Evolutionary conservation across 257 asterid genomes (phyloP).

Genomic region (Knoxia roxburghii): DNA sequence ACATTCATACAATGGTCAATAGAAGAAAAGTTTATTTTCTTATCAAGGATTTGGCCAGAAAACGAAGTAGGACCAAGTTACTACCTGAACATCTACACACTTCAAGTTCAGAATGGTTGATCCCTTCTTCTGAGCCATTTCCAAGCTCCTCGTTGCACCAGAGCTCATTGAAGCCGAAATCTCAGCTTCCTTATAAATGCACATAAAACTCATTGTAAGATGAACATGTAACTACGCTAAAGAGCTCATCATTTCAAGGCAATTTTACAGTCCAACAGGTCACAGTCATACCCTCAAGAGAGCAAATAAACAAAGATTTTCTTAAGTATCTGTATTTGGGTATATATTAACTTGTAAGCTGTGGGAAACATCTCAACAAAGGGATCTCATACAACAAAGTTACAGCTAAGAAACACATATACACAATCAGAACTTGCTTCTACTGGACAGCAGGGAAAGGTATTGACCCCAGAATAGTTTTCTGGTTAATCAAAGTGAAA

Average conservation of each 20-base stretch:
- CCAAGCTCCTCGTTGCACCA: conserved; percentile 81
- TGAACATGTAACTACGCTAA: no score
- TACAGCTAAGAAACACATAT: background rate
- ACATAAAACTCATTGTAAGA: background rate
- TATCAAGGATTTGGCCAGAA: background rate
- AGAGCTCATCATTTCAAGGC: background rate
- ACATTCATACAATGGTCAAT: conserved; percentile 13
- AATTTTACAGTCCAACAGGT: background rate
- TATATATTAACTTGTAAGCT: background rate
- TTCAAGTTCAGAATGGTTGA: conserved; percentile 81
- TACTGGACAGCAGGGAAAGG: background rate
- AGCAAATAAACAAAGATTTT: background rate
- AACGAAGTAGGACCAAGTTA: background rate
- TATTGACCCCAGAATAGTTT: background rate
- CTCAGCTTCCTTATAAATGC: conserved; percentile 70
- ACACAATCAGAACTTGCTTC: background rate
- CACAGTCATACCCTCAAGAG: background rate
- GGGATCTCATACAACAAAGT: background rate
- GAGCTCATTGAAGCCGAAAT: conserved; percentile 72
- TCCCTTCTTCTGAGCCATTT: conserved; percentile 81
- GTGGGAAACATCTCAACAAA: background rate
- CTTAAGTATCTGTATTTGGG: background rate
- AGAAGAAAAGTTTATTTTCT: background rate
- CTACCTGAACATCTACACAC: conserved; percentile 94
- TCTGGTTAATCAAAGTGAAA: background rate